These are phyloP conservation scores for Amauroascus niger DNA, from an alignment of 2,329 filamentous ascomycete genomes.

Conservation along the genomic window DNA sequence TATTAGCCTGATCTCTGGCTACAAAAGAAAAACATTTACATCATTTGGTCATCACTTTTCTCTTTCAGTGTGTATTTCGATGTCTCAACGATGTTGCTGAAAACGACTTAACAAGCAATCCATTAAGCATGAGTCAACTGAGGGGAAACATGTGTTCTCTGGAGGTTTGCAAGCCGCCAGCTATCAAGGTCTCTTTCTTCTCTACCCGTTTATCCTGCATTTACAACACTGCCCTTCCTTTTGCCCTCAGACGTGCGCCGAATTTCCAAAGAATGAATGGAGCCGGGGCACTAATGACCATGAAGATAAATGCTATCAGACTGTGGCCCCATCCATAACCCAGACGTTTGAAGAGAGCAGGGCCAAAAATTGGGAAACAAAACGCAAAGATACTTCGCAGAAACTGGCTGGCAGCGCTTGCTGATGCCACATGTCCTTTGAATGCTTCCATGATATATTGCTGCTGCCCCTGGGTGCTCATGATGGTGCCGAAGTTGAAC, in stretches of 20 bases:
- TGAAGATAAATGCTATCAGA: constrained; percentile 46
- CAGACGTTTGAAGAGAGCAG: neutral
- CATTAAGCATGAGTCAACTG: too few species aligned
- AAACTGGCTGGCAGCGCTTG: neutral
- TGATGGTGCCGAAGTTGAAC: constrained; percentile 30
- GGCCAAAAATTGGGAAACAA: constrained; percentile 11
- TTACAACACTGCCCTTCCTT: neutral
- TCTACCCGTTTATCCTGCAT: neutral
- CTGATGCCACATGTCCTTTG: neutral
- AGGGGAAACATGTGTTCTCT: too few species aligned
- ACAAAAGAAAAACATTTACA: too few species aligned
- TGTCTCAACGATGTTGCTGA: too few species aligned
- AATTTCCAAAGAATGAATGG: constrained; percentile 31
- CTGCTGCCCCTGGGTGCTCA: constrained; percentile 23
- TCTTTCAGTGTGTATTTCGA: too few species aligned
- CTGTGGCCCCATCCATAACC: constrained; percentile 51
- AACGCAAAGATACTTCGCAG: neutral
- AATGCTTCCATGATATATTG: neutral
- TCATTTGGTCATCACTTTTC: too few species aligned
- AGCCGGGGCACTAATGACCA: constrained; percentile 26
- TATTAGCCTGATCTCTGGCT: too few species aligned
- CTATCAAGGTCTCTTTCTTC: too few species aligned
- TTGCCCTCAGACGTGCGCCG: neutral
- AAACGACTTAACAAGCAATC: too few species aligned
- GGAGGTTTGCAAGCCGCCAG: too few species aligned